Evolutionary conservation across 2,329 filamentous ascomycete genomes (phyloP).

Genomic region (Trichoderma sp.): DNA sequence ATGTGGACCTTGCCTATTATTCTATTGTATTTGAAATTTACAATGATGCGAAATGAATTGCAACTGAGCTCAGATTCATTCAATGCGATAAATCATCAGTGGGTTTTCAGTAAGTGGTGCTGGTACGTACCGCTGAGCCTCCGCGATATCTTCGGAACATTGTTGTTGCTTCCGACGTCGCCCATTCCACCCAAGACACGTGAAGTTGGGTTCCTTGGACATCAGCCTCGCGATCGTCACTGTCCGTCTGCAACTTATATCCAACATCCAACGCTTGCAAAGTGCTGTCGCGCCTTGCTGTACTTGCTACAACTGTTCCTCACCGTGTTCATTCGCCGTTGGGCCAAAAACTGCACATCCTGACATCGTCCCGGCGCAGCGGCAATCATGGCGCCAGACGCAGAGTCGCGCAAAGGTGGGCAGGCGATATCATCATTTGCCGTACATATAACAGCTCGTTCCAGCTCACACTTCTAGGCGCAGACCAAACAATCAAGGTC

Average conservation of each 20-base stretch:
- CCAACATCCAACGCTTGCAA: background rate
- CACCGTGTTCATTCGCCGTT: background rate
- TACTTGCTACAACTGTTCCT: background rate
- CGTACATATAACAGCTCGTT: background rate
- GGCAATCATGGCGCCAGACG: conserved; percentile 25
- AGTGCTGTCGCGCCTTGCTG: background rate
- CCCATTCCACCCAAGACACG: conserved; percentile 6
- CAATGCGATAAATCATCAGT: background rate
- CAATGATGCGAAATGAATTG: background rate
- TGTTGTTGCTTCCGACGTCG: conserved; percentile 6
- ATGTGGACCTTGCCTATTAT: background rate
- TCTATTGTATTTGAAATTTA: background rate
- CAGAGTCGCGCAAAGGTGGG: conserved; percentile 34
- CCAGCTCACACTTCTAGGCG: conserved; percentile 36
- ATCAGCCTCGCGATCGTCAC: conserved; percentile 16
- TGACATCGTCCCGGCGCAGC: background rate
- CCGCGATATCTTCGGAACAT: conserved; percentile 10
- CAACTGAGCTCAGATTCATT: background rate
- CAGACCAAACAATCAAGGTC: conserved; percentile 62
- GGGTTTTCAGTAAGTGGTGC: background rate
- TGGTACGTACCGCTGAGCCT: background rate
- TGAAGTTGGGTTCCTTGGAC: conserved; percentile 17
- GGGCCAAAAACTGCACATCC: background rate
- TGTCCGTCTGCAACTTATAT: background rate
- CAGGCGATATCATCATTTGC: background rate